Conservation (phyloP, 1,284 basidiomycete species). For the Apiotrichum porosum region DNA sequence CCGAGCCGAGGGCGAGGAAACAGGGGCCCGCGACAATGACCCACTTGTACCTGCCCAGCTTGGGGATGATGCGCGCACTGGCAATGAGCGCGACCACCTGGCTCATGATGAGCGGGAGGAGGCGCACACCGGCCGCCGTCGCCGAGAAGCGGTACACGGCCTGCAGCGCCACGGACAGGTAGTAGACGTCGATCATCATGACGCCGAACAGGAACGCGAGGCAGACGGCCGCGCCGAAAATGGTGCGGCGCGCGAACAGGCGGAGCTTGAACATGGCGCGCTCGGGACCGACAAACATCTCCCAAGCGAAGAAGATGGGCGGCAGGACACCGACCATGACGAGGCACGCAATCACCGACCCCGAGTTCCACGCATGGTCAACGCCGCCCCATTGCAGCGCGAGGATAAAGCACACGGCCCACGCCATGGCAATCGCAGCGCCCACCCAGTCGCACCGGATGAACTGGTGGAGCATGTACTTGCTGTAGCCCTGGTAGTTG, state of each 20-base stretch:
- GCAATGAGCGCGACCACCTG: slow-evolving; percentile 43
- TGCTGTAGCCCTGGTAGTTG: slow-evolving; percentile 39
- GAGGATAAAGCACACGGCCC: slow-evolving; percentile 38
- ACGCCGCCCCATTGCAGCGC: slow-evolving; percentile 46
- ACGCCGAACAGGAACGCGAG: slow-evolving; percentile 28
- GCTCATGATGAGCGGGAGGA: slow-evolving; percentile 43
- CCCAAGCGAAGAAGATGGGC: slow-evolving; percentile 40
- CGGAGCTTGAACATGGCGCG: slow-evolving; percentile 47
- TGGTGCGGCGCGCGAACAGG: slow-evolving; percentile 42
- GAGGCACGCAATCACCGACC: slow-evolving; percentile 44
- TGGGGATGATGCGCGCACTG: slow-evolving; percentile 39
- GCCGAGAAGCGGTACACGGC: slow-evolving; percentile 44
- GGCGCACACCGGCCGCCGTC: slow-evolving; percentile 42
- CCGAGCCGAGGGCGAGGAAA: slow-evolving; percentile 35
- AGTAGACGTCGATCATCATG: slow-evolving; percentile 44
- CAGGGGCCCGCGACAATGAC: slow-evolving; percentile 39
- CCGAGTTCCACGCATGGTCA: slow-evolving; percentile 43
- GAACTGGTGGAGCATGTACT: slow-evolving; percentile 34
- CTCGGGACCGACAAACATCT: slow-evolving; percentile 42
- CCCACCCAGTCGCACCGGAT: slow-evolving; percentile 45
- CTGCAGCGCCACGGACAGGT: slow-evolving; percentile 42
- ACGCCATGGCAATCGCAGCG: slow-evolving; percentile 34
- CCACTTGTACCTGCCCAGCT: slow-evolving; percentile 40
- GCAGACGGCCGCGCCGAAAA: slow-evolving; percentile 15
- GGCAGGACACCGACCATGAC: slow-evolving; percentile 43